Base-by-base conservation (phyloP, 805 yeast genomes). In the Teunomyces pallodes region DNA sequence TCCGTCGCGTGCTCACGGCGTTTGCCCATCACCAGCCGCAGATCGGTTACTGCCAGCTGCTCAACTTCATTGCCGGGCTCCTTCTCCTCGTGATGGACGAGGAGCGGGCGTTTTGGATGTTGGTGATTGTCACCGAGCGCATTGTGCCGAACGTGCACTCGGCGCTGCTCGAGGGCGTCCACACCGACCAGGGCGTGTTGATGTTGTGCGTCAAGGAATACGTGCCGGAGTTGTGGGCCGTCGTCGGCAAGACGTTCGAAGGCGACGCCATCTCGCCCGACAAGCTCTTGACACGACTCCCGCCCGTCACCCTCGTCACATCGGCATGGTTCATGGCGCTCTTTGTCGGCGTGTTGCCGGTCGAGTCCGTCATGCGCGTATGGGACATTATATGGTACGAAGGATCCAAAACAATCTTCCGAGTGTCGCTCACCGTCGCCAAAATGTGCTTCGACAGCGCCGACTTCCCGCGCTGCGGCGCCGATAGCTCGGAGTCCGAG, bases 301-400 rank as follows among this genome's bases (percentile, higher is more conserved):
- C 99, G 1, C 96, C 97, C 1, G 79, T 94, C 3, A 87, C 97
- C 1, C 75, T 94, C 41, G 94, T 96, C 55, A 94, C 98, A 0
- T 92, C 97, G 0, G 84, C 96, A 46, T 94, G 99, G 99, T 94
- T 94, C 62, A 92, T 94, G 98, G 87, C 97, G 58, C 80, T 89
- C n/a, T 94, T 87, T 67, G 90, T 94, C 31, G 96, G 96, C 0
- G 82, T 86, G 0, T 67, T 94, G 24, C 99, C 99, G 0, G 82
- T 90, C 17, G 98, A 94, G 60, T 81, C 95, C 0, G 86, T 90
- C 7, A 70, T 94, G 39, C 72, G 98, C 47, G 84, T 94, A 0
- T 92, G 99, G 98, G 99, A 94, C 66, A 88, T 95, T 52, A 69
- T 92, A 43, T 91, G 95, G 74, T 90, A 87, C 61, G 98, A 92